Percentiles rank a stretch among this genome's conserved stretches.
Evolutionary conservation across 176 grass and related monocot species (phyloP).

Genomic region (Carex scoparia): DNA sequence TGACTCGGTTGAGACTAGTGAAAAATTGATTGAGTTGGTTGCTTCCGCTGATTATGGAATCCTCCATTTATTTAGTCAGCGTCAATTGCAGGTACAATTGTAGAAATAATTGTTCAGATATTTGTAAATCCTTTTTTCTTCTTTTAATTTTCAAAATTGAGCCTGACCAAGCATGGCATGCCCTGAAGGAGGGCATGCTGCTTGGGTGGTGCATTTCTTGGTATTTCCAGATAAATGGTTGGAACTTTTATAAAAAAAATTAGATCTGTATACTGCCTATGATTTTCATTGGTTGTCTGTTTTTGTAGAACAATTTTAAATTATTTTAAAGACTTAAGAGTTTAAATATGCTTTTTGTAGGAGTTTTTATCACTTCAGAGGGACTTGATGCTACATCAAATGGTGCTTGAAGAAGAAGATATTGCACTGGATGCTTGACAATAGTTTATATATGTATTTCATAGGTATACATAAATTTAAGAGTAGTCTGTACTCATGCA

Average conservation of each 20-base stretch:
- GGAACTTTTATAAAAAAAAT: conserved; percentile 9
- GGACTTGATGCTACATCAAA: conserved; percentile 60
- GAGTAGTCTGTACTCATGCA: not conserved
- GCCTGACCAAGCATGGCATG: not conserved
- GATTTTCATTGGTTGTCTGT: not conserved
- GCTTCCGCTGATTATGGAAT: conserved; percentile 71
- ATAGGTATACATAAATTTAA: not conserved
- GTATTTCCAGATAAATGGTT: not conserved
- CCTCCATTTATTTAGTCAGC: conserved; percentile 89
- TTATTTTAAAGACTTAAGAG: not conserved
- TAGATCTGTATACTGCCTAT: not conserved
- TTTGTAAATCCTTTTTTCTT: conserved; percentile 9
- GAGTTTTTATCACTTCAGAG: conserved; percentile 86
- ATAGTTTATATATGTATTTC: not conserved
- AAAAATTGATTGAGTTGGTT: conserved; percentile 75
- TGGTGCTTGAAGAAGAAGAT: conserved; percentile 73
- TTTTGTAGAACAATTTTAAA: not conserved
- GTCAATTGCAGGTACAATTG: conserved; percentile 70
- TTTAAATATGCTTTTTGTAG: conserved; percentile 31
- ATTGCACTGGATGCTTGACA: conserved; percentile 24
- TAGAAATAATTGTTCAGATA: not conserved
- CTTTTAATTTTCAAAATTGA: not conserved
- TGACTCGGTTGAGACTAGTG: conserved; percentile 50
- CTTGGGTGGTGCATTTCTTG: not conserved
- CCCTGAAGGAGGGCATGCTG: not conserved